Evolutionary conservation across 164 flowering plant species (phyloP).

Genomic region (Stephania japonica): DNA sequence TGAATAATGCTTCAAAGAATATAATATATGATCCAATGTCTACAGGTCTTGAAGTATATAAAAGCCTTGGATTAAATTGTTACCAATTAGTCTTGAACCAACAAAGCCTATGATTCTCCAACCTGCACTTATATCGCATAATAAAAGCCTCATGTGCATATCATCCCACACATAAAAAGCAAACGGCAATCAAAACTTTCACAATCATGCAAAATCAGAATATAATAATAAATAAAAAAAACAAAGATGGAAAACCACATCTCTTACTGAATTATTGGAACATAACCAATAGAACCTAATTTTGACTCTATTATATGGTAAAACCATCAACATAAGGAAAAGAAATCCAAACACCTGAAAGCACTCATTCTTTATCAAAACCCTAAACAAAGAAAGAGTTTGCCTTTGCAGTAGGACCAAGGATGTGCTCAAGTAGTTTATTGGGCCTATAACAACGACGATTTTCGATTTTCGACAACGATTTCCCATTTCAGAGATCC

Average conservation of each 20-base stretch:
- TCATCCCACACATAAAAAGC: neutral
- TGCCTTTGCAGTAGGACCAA: neutral
- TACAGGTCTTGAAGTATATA: conserved; percentile 26
- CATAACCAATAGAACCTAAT: neutral
- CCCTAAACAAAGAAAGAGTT: neutral
- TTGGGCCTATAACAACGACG: neutral
- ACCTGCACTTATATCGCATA: conserved; percentile 35
- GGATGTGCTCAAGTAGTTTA: neutral
- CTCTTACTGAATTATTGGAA: neutral
- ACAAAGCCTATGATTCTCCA: conserved; percentile 28
- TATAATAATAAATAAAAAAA: neutral
- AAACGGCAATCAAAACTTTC: neutral
- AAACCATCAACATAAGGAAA: neutral
- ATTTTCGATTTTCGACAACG: neutral
- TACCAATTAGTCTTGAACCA: conserved; percentile 27
- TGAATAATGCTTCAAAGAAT: conserved; percentile 26
- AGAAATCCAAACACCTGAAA: neutral
- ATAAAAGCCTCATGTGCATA: conserved; percentile 9
- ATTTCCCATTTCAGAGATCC: neutral
- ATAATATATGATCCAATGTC: conserved; percentile 28
- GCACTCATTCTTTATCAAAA: neutral
- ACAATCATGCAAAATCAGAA: neutral
- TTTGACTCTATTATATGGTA: neutral
- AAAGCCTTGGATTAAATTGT: conserved; percentile 24
- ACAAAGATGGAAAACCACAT: neutral